Percentiles rank a stretch among this genome's conserved stretches.
Evolutionary conservation across 495 filamentous ascomycete genomes (phyloP).

Genomic region (Sporormia fimetaria): DNA sequence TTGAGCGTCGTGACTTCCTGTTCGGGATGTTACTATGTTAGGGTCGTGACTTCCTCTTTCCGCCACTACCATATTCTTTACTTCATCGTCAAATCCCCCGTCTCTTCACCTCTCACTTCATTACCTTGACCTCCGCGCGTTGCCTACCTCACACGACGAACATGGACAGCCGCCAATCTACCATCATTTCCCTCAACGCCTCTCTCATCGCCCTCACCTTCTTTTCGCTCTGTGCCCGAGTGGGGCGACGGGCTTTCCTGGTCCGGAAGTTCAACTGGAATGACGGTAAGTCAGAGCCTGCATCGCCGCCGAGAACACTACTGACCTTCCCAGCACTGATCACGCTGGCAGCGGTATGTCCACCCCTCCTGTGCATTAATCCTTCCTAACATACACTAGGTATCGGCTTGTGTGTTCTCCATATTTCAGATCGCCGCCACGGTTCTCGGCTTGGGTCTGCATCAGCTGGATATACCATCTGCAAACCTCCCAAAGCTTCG

Average conservation of each 20-base stretch:
- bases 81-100: background rate
- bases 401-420: slow-evolving; percentile 13
- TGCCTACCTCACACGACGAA: background rate
- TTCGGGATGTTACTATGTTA: too few relatives aligned
- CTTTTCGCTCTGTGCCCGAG: slow-evolving; percentile 7
- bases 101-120: background rate
- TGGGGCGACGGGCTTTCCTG: slow-evolving; percentile 10
- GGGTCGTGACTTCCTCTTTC: too few relatives aligned
- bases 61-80: background rate
- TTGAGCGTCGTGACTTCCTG: too few relatives aligned
- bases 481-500: background rate
- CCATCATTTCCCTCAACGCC: slow-evolving; percentile 19
- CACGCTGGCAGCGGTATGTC: slow-evolving; percentile 12
- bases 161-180: slow-evolving; percentile 6
- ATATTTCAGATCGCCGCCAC: slow-evolving; percentile 10
- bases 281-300: slow-evolving; percentile 6
- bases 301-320: background rate
- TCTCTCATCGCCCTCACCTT: slow-evolving; percentile 12
- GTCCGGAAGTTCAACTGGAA: slow-evolving; percentile 14
- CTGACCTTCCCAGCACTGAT: slow-evolving; percentile 8
- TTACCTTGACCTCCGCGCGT: background rate
- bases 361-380: too few relatives aligned
- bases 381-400: slow-evolving; percentile 6
- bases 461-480: slow-evolving; percentile 1
- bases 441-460: slow-evolving; percentile 4